Evolutionary conservation across 306 rosid genomes (phyloP), one percentile per base, ranked within the genome.

Genomic region (Rosa rugosa): DNA sequence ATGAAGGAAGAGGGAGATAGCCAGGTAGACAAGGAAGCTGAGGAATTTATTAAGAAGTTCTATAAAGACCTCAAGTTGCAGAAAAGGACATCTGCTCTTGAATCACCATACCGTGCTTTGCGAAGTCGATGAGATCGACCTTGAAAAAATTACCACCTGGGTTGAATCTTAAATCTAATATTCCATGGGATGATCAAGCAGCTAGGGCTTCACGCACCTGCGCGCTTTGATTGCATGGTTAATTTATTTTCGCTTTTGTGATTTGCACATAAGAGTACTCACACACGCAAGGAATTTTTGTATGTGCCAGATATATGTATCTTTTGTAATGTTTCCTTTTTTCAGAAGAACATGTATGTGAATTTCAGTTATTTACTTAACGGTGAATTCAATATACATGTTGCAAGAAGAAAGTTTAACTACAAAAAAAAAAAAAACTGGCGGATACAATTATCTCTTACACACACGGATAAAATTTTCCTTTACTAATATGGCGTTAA

Each of bases 1-100:
- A 10, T 90, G 25, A 92, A 83, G 73, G 90, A 90, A 10, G 97
- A 90, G 0, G 94, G 89, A 4, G 91, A 89, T 59, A 71, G 82
- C 71, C 89, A 85, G 11, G 93, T 91, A 59, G 99, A 95, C 42
- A 70, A 70, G 74, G 91, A 88, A 18, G 97, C 96, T 1, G 97
- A 92, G 71, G 97, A 92, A 54, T 95, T 95, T 47, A 94, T 94
- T 23, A 89, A 85, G 50, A 87, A 81, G 83, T 94, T 94, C 34
- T 92, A 94, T 65, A 91, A 49, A 17, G 86, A 92, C 62, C 93
- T 92, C 31, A 82, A 84, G 62, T 63, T 68, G 83, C 97, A 94
- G 69, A 86, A 72, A 50, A 76, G 79, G 16, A 59, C 81, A 63
- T 81, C 89, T 5, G 70, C 82, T 4, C 64, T 81, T 5, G 90